Evolutionary conservation across 1,139 yeast genomes (phyloP), one percentile per base, ranked within the genome.

Genomic region (Hansenula lynferdii): DNA sequence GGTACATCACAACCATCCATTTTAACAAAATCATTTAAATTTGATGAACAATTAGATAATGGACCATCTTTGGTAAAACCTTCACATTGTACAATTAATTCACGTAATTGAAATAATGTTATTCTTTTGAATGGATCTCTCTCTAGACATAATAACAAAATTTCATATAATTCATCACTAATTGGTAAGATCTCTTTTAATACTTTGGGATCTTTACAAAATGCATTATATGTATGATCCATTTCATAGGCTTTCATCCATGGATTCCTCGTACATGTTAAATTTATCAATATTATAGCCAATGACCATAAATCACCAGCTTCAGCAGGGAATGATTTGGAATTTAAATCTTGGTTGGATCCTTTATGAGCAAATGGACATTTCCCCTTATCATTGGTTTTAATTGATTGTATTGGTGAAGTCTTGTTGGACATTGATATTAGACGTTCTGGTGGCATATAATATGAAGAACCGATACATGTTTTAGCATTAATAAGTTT

Each of bases 371-470:
- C 43, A 56, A 55, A 33, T 61, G 54, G 37, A 49, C 57, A 36
- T 24, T 43, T 37, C 9, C n/a, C n/a, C n/a, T n/a, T 10, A n/a
- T 4, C 11, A 12, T n/a, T n/a, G 15, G 11, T 6, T 22, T 22
- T 12, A 3, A 22, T 24, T 20, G 12, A 5, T 14, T n/a, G 23
- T 20, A 3, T 22, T 42, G 39, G 16, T 40, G 39, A 12, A 42
- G 31, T 3, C 47, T 42, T 23, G 10, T 16, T 17, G 42, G 31
- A 17, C n/a, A n/a, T n/a, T 60, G 75, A 57, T 61, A 72, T 72
- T 18, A 84, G 68, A 56, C 95, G 69, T 61, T 87, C 96, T 7
- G 97, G 97, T 0, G 96, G 86, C 96, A 89, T 89, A 64, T 89
- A 89, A 60, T 85, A 89, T 26, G 86, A 75, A 7, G 94, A 82